These are phyloP conservation scores for Apophysomyces sp. DNA, from an alignment of 371 early-diverging fungal genomes.

Conservation along the genomic window DNA sequence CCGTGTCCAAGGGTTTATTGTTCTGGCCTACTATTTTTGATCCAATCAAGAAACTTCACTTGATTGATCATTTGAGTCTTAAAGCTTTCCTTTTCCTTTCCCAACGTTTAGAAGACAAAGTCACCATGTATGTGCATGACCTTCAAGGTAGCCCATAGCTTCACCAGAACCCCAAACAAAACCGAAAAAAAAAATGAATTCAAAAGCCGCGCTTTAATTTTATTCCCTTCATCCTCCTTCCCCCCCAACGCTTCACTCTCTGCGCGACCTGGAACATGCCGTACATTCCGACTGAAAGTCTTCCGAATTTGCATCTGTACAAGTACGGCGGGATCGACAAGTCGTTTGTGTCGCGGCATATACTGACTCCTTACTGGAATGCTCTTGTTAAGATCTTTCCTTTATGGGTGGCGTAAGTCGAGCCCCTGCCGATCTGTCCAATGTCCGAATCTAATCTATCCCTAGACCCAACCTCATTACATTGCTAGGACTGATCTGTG, in stretches of 20 bases:
- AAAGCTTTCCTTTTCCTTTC: too few species aligned
- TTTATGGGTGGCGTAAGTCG: conserved; percentile 82
- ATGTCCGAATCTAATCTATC: background rate
- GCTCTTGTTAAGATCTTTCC: conserved; percentile 87
- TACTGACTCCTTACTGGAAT: conserved; percentile 91
- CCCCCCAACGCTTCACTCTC: background rate
- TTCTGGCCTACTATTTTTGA: background rate
- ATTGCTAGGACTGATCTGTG: conserved; percentile 86
- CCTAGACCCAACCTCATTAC: conserved; percentile 97
- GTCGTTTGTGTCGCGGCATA: conserved; percentile 84
- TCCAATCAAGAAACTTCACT: background rate
- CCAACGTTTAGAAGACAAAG: too few species aligned
- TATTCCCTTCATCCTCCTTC: background rate
- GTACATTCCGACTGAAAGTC: conserved; percentile 35
- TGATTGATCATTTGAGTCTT: background rate
- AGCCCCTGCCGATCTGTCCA: background rate
- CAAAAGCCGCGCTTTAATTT: background rate
- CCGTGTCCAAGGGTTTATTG: background rate
- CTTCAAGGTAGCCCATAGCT: too few species aligned
- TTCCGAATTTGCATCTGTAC: conserved; percentile 72
- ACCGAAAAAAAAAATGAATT: background rate
- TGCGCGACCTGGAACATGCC: conserved; percentile 11
- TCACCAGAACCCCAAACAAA: too few species aligned
- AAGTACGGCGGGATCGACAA: conserved; percentile 86
- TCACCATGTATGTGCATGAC: background rate